Percentiles rank a stretch among this genome's conserved stretches.
Conservation (phyloP, 2,329 filamentous ascomycete species). For the Hortaea sp. region DNA sequence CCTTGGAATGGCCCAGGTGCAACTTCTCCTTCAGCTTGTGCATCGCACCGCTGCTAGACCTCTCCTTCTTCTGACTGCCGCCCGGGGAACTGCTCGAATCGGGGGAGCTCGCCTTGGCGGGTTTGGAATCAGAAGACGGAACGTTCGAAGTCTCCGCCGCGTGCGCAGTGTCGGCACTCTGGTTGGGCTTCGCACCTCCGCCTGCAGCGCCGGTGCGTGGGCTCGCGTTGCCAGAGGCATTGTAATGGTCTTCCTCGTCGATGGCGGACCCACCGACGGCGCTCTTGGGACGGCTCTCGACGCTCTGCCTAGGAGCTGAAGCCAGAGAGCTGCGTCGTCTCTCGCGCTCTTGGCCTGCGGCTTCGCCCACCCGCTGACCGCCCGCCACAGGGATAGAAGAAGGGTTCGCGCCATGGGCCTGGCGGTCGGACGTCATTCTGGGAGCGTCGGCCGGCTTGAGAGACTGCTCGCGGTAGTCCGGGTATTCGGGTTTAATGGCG, state of each 20-base stretch:
- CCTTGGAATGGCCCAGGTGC: background rate
- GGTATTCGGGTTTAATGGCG: background rate
- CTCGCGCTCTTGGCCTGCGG: background rate
- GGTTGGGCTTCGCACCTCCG: background rate
- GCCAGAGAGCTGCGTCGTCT: background rate
- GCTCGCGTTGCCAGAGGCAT: background rate
- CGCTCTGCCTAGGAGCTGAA: background rate
- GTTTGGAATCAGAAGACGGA: too few relatives aligned
- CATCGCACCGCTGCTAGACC: background rate
- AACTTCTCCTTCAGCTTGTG: background rate
- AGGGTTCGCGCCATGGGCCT: slow-evolving; percentile 1
- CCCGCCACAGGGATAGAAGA: slow-evolving; percentile 10
- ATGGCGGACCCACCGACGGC: background rate
- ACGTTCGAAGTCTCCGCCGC: background rate
- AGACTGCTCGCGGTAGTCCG: background rate
- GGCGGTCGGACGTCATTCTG: background rate
- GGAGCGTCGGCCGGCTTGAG: slow-evolving; percentile 4
- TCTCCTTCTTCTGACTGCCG: background rate
- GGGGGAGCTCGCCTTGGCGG: background rate
- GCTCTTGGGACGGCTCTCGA: too few relatives aligned
- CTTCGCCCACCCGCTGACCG: slow-evolving; percentile 4
- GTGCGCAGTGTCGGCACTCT: background rate
- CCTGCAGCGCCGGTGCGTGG: background rate
- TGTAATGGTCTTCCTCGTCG: background rate
- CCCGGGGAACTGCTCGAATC: background rate